Percentiles rank a stretch among this genome's conserved stretches.
Conservation (phyloP, 2,329 filamentous ascomycete genomes). For the Cytospora leucostoma region DNA sequence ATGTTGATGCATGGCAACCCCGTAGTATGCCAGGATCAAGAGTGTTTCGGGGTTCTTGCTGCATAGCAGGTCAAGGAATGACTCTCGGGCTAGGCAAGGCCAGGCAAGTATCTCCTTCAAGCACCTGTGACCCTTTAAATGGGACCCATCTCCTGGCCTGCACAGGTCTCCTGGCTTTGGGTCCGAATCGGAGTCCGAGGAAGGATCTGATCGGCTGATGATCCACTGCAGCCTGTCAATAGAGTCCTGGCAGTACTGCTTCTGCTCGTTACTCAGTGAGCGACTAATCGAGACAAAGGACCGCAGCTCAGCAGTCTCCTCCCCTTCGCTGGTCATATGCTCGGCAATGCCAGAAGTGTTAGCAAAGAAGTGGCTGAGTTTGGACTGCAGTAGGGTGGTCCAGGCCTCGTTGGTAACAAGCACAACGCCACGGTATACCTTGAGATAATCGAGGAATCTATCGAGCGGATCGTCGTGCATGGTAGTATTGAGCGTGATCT, state of each 20-base stretch:
- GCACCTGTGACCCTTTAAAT: constrained; percentile 3
- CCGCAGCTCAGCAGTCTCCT: constrained; percentile 13
- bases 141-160: background rate
- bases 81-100: constrained; percentile 10
- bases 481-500: constrained; percentile 41
- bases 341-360: constrained; percentile 2
- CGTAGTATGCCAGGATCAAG: constrained; percentile 22
- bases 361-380: constrained; percentile 35
- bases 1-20: constrained; percentile 14
- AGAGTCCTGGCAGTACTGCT: constrained; percentile 15
- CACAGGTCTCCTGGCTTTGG: background rate
- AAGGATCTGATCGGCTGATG: constrained; percentile 4
- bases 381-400: constrained; percentile 39
- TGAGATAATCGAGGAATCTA: constrained; percentile 44
- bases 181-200: background rate
- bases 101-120: constrained; percentile 14
- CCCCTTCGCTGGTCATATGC: background rate
- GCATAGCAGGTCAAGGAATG: constrained; percentile 14
- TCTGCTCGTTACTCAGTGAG: constrained; percentile 14
- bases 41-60: constrained; percentile 11
- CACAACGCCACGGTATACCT: constrained; percentile 46
- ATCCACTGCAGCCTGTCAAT: constrained; percentile 21
- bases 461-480: constrained; percentile 41
- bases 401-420: constrained; percentile 40
- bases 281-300: constrained; percentile 16